Conservation (phyloP, 2,329 filamentous ascomycete genomes). For the Dothistroma septosporum region DNA sequence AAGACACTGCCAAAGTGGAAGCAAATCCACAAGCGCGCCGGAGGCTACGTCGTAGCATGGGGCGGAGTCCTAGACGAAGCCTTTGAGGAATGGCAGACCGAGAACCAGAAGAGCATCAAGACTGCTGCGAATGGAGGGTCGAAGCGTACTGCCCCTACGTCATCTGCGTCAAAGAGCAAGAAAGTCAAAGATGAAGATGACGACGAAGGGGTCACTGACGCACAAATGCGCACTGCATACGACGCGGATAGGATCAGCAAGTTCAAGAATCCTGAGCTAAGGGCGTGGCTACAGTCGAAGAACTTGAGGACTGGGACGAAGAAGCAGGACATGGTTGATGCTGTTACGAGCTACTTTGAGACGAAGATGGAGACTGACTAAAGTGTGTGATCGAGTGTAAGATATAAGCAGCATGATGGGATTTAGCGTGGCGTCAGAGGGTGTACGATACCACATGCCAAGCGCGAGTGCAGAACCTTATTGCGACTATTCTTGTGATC, state of each 20-base stretch:
- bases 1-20: constrained; percentile 78
- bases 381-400: not conserved
- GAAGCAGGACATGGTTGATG: constrained; percentile 35
- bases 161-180: constrained; percentile 28
- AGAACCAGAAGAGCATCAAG: constrained; percentile 36
- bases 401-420: not conserved
- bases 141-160: constrained; percentile 42
- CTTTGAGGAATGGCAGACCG: constrained; percentile 41
- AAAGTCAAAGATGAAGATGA: constrained; percentile 47
- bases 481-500: not conserved
- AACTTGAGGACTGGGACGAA: constrained; percentile 26
- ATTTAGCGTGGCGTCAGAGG: not conserved
- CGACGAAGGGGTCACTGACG: constrained; percentile 38
- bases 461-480: not conserved
- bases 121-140: constrained; percentile 40
- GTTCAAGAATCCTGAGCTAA: constrained; percentile 34
- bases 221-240: constrained; percentile 43
- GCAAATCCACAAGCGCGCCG: constrained; percentile 85
- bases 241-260: constrained; percentile 44
- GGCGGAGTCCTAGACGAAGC: constrained; percentile 63
- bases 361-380: constrained; percentile 34
- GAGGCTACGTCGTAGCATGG: constrained; percentile 74
- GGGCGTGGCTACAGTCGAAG: constrained; percentile 31
- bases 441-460: not conserved
- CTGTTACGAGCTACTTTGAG: constrained; percentile 36